A percentile compares a stretch with the other conserved stretches of the same genome.
Conservation (phyloP, 2,329 filamentous ascomycete species). For the Xylaria sp. region DNA sequence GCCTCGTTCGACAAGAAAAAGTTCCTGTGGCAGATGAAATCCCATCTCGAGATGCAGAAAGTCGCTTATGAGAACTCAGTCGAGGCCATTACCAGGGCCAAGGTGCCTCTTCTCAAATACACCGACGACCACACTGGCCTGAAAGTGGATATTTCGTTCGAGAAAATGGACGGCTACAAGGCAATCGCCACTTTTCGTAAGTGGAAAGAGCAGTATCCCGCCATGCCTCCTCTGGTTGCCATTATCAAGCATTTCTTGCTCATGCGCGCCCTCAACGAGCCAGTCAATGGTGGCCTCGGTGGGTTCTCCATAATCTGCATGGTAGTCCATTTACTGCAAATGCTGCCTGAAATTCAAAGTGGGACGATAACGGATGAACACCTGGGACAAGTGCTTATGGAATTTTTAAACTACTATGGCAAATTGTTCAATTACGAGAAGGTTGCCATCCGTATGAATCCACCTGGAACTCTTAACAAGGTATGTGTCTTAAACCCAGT, state of each 20-base stretch:
- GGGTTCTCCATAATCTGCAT: constrained; percentile 95
- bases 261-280: constrained; percentile 91
- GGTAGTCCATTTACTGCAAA: constrained; percentile 86
- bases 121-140: constrained; percentile 80
- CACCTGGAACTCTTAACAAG: constrained; percentile 81
- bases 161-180: constrained; percentile 83
- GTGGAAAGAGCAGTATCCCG: constrained; percentile 84
- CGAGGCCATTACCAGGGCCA: constrained; percentile 77
- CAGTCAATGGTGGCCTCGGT: constrained; percentile 88
- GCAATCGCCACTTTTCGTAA: constrained; percentile 82
- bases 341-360: constrained; percentile 76
- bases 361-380: constrained; percentile 66
- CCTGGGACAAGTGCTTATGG: constrained; percentile 82
- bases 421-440: constrained; percentile 77
- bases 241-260: constrained; percentile 92
- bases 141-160: constrained; percentile 93
- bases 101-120: constrained; percentile 93
- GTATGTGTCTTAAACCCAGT: constrained; percentile 31
- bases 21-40: constrained; percentile 70
- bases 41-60: constrained; percentile 63
- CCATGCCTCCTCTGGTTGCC: constrained; percentile 86
- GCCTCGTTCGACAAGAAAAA: constrained; percentile 62
- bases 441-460: constrained; percentile 79
- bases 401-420: constrained; percentile 91
- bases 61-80: constrained; percentile 69